Base-by-base conservation (phyloP, 1,284 basidiomycete genomes). In the Abortiporus biennis region DNA sequence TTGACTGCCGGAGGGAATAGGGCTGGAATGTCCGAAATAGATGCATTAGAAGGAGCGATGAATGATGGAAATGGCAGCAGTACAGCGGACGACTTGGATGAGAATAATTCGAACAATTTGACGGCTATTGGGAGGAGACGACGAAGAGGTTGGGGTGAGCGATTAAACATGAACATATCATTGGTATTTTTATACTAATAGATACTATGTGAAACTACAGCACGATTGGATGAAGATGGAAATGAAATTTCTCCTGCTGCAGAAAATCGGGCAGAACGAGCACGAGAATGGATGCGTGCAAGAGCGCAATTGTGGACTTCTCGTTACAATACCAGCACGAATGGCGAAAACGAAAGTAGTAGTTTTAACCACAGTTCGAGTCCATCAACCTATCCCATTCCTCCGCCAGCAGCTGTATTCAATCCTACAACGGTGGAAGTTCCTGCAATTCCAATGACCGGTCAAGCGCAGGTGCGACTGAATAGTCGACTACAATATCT, bases 251-350 rank as follows among this genome's bases (percentile, higher is more conserved):
- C 53, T 2, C 54, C 49, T 24, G 55, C 54, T 39, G 51, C 51
- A 40, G 56, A 57, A 43, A 51, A 51, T 13, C 55, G 54, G 16
- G 56, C 57, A 47, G 60, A 62, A 37, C 55, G 56, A 13, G 49
- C 45, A 32, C 45, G 54, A 5, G 40, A 55, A 1, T 51, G 54
- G 27, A 57, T 61, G 55, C 55, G 57, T 8, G 42, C 50, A 1
- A 54, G 58, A 12, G 56, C 57, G 1, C 47, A 51, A n/a, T n/a
- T n/a, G n/a, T n/a, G 22, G 50, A 50, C 6, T 42, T 60, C 3
- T 36, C 45, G 3, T 41, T 44, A 2, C 21, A 46, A 9, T 36
- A 39, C 19, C 37, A 40, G 15, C 29, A 13, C 16, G n/a, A 5
- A 21, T 19, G 53, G 13, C 24, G 45, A 6, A 43, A 48, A 16